These are phyloP conservation scores for Pythium aristosporum DNA, from an alignment of 352 stramenopile genomes.

Conservation along the genomic window DNA sequence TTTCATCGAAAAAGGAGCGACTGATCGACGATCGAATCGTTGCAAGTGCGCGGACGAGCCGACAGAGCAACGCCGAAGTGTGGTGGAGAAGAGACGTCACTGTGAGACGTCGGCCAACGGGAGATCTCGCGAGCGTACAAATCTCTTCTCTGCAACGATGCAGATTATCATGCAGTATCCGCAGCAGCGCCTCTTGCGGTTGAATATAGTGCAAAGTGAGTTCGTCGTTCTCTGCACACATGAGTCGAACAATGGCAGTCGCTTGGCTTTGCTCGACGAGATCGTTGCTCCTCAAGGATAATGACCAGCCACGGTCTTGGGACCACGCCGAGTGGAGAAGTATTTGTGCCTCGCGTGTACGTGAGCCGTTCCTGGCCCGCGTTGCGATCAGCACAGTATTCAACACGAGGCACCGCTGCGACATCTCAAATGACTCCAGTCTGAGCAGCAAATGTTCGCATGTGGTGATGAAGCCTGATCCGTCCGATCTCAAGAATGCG, in stretches of 20 bases:
- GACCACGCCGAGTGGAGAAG: conserved; percentile 1
- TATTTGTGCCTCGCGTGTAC: neutral
- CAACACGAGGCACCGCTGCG: neutral
- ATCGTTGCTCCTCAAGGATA: neutral
- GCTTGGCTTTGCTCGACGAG: neutral
- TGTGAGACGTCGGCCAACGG: neutral
- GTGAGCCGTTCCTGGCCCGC: neutral
- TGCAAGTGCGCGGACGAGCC: neutral
- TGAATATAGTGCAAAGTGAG: neutral
- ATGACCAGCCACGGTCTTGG: neutral
- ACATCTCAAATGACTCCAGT: neutral
- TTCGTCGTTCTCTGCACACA: neutral
- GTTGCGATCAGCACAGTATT: neutral
- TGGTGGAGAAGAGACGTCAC: neutral
- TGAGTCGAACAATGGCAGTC: neutral
- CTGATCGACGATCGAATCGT: neutral
- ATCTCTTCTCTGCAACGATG: neutral
- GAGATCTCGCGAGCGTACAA: too few relatives aligned
- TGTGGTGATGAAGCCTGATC: neutral
- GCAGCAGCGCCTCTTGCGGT: neutral
- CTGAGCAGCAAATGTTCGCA: neutral
- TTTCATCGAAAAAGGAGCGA: neutral
- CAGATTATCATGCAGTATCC: neutral
- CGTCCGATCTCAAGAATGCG: neutral
- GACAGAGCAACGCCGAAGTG: neutral